phyloP scores from a whole-genome alignment of 805 yeast species.

The Vanderwaltozyma verrucispora region DNA sequence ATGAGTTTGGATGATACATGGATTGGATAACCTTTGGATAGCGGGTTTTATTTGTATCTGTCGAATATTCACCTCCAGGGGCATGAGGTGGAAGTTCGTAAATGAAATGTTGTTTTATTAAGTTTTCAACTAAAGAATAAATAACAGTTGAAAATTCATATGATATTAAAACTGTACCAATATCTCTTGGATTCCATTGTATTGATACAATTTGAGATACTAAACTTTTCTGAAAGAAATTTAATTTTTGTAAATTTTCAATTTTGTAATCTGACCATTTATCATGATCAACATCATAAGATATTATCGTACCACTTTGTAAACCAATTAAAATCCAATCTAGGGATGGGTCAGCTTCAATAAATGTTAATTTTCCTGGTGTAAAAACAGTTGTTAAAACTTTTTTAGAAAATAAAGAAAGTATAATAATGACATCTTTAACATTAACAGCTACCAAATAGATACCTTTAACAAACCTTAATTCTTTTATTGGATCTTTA shows the following conservation, averaged over 20 bases:
- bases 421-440: slow-evolving; percentile 49
- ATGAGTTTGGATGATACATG: slow-evolving; percentile 86
- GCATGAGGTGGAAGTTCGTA: slow-evolving; percentile 60
- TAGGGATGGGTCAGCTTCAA: slow-evolving; percentile 74
- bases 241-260: slow-evolving; percentile 55
- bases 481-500: slow-evolving; percentile 38
- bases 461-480: slow-evolving; percentile 69
- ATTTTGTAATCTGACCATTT: slow-evolving; percentile 52
- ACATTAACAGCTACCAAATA: slow-evolving; percentile 67
- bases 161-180: slow-evolving; percentile 65
- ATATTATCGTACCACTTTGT: slow-evolving; percentile 58
- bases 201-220: slow-evolving; percentile 57
- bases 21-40: slow-evolving; percentile 41
- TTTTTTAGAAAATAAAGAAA: slow-evolving; percentile 56
- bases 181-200: slow-evolving; percentile 82
- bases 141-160: slow-evolving; percentile 60
- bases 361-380: slow-evolving; percentile 55
- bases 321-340: slow-evolving; percentile 83
- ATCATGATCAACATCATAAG: slow-evolving; percentile 78
- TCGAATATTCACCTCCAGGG: slow-evolving; percentile 52
- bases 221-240: slow-evolving; percentile 46
- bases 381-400: slow-evolving; percentile 51
- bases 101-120: slow-evolving; percentile 43
- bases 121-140: slow-evolving; percentile 54
- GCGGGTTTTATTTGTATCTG: slow-evolving; percentile 22